Evolutionary conservation across 2,329 filamentous ascomycete species (phyloP).

Genomic region (Venturia carpophila): DNA sequence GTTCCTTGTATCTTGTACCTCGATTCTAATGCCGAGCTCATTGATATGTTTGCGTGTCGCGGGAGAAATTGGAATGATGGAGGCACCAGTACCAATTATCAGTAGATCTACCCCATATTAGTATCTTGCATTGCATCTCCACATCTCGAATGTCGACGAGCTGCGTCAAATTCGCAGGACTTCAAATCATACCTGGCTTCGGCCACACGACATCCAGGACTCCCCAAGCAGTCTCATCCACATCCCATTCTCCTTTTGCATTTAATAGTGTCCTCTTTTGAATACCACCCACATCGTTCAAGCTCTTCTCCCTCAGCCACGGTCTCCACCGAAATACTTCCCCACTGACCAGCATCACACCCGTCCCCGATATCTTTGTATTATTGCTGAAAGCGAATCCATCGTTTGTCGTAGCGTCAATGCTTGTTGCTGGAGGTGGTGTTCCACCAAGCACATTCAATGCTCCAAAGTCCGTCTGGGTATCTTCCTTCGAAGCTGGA

Average conservation of each 20-base stretch:
- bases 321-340: slow-evolving; percentile 87
- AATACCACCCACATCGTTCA: slow-evolving; percentile 30
- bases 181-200: slow-evolving; percentile 61
- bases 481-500: slow-evolving; percentile 19
- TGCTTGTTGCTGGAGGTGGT: slow-evolving; percentile 68
- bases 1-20: slow-evolving; percentile 87
- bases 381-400: slow-evolving; percentile 86
- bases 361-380: slow-evolving; percentile 58
- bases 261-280: slow-evolving; percentile 53
- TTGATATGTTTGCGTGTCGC: slow-evolving; percentile 65
- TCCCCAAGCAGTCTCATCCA: slow-evolving; percentile 62
- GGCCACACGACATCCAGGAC: slow-evolving; percentile 75
- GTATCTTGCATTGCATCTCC: background rate
- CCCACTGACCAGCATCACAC: slow-evolving; percentile 71
- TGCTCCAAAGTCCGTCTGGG: slow-evolving; percentile 57
- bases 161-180: background rate
- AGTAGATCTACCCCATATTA: slow-evolving; percentile 58
- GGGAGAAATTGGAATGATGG: slow-evolving; percentile 68
- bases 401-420: slow-evolving; percentile 73
- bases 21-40: slow-evolving; percentile 72
- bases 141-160: background rate
- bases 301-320: slow-evolving; percentile 49
- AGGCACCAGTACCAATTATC: slow-evolving; percentile 76
- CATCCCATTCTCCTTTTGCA: slow-evolving; percentile 71
- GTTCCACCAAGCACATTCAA: slow-evolving; percentile 73